Conservation (phyloP, 495 filamentous ascomycete species). For the Aspergillus indologenus region DNA sequence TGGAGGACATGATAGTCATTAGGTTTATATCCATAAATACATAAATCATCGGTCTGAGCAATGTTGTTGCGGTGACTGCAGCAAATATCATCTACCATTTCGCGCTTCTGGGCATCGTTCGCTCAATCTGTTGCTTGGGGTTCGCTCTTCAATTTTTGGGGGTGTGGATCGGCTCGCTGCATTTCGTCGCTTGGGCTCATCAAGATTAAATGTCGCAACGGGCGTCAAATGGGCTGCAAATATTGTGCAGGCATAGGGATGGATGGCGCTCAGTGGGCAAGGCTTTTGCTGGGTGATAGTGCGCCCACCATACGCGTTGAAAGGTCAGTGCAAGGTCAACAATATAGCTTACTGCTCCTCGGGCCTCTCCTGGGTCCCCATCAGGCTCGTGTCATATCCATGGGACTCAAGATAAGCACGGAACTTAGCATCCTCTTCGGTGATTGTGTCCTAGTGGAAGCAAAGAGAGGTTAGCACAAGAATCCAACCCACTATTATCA, state of each 20-base stretch:
- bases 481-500: not conserved
- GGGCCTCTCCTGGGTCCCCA: slow-evolving; percentile 43
- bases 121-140: not conserved
- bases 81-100: not conserved
- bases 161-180: not conserved
- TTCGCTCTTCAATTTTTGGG: not conserved
- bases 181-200: not conserved
- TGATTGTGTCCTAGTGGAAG: slow-evolving; percentile 57
- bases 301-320: not conserved
- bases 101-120: not conserved
- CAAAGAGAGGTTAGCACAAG: not conserved
- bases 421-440: slow-evolving; percentile 67
- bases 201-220: not conserved
- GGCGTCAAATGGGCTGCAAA: not conserved
- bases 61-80: not conserved
- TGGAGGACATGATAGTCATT: not conserved
- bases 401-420: slow-evolving; percentile 61
- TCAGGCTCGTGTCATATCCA: slow-evolving; percentile 67
- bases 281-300: not conserved
- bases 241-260: not conserved
- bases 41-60: not conserved
- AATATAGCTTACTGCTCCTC: not conserved
- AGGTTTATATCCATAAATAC: not conserved
- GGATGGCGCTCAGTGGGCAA: not conserved
- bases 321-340: not conserved